Evolutionary conservation across 371 early-diverging fungal species (phyloP), one percentile per base, ranked within the genome.

Genomic region (Zychaea mexicana): DNA sequence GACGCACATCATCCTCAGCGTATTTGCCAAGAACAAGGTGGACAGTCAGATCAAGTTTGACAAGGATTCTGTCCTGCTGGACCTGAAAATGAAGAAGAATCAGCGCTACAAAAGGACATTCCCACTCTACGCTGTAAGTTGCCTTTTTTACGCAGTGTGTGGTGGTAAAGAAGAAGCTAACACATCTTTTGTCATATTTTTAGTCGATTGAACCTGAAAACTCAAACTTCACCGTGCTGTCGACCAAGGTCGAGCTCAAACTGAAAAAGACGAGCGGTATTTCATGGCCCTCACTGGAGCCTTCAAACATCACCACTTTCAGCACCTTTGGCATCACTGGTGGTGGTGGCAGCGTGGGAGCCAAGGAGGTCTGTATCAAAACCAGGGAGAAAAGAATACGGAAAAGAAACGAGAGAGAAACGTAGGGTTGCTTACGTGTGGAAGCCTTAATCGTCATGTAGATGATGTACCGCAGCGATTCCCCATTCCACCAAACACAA

Each of bases 21-120:
- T 98, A 56, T 98, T 93, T 81, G 96, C 95, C 15, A 97, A 97
- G 76, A 93, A 96, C 66, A 88, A 87, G 70, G 83, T 84, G 45
- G 71, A 78, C 15, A 90, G 94, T 32, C 70, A 74, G 53, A 84
- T 96, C 31, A 68, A 66, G 56, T 94, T 97, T 47, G 65, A 62
- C 19, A 60, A 58, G 2, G 65, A 74, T 9, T 56, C 76, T 0
- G 57, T 82, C 24, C 55, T 61, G 27, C 66, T 80, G 21, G 83
- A 83, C 64, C 75, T 83, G 62, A 80, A 80, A 46, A 83, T 83
- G 78, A 76, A 79, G 63, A 76, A 73, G n/a, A 90, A 88, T 49
- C 88, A 89, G 62, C 80, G 84, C 19, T 89, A 83, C 71, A 74
- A 78, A 60, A 83, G 84, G 60, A 69, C 68, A 10, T 82, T 89